Conservation (phyloP, 371 early-diverging fungal genomes). For the Synchytrium microbalum region DNA sequence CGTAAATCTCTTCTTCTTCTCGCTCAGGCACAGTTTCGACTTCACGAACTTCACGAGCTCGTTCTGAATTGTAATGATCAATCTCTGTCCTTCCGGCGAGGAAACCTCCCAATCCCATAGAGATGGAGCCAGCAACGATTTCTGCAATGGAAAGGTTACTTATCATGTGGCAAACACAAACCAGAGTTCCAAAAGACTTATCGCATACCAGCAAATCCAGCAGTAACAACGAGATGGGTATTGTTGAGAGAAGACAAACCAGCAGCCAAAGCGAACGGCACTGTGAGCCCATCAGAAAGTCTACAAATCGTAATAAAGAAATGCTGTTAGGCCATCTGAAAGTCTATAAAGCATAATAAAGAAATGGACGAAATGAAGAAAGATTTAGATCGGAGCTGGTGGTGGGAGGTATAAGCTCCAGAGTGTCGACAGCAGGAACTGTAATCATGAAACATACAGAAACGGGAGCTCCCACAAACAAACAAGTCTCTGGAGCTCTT, state of each 20-base stretch:
- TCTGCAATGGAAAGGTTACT: conserved; percentile 37
- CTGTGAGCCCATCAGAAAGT: conserved; percentile 64
- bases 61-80: conserved; percentile 61
- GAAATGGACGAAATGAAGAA: too few relatives aligned
- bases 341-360: too few relatives aligned
- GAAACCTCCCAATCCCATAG: conserved; percentile 56
- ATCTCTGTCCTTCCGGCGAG: conserved; percentile 58
- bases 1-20: conserved; percentile 55
- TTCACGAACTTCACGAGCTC: conserved; percentile 48
- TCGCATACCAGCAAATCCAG: conserved; percentile 53
- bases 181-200: background rate
- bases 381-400: too few relatives aligned
- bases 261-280: conserved; percentile 69
- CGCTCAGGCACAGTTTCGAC: conserved; percentile 49
- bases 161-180: background rate
- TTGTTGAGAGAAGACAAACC: conserved; percentile 55
- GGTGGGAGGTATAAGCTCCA: too few relatives aligned
- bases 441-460: too few relatives aligned
- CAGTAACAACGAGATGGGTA: conserved; percentile 54
- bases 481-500: too few relatives aligned
- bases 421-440: too few relatives aligned
- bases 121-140: conserved; percentile 59
- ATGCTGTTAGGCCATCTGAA: background rate
- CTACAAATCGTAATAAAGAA: conserved; percentile 17
- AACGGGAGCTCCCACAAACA: too few relatives aligned